Conservation (phyloP, 345 rosid species). For the Acer campestre region DNA sequence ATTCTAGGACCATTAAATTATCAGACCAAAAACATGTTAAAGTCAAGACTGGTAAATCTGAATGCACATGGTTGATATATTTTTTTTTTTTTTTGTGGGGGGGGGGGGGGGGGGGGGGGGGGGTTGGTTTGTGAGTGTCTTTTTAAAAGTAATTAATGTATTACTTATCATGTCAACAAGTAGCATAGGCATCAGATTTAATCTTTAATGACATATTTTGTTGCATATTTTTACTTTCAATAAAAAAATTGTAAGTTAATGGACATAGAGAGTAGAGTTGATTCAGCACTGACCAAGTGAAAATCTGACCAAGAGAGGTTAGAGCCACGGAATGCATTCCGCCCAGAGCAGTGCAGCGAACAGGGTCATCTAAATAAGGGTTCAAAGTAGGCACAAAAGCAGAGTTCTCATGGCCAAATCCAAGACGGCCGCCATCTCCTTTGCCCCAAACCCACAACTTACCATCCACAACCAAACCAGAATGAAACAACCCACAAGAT, state of each 20-base stretch:
- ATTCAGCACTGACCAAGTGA: slow-evolving; percentile 65
- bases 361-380: slow-evolving; percentile 57
- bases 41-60: neutral
- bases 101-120: too few relatives aligned
- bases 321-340: slow-evolving; percentile 88
- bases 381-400: slow-evolving; percentile 69
- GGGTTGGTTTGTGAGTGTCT: neutral
- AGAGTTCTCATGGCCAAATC: slow-evolving; percentile 81
- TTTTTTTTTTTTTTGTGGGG: too few relatives aligned
- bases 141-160: neutral
- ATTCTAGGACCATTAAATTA: slow-evolving; percentile 27
- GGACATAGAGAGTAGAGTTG: neutral
- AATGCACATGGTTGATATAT: neutral
- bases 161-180: neutral
- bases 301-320: slow-evolving; percentile 63
- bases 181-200: neutral
- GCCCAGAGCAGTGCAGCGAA: slow-evolving; percentile 65
- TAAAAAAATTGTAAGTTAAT: neutral
- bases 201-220: neutral
- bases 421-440: slow-evolving; percentile 94
- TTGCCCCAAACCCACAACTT: slow-evolving; percentile 88
- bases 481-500: slow-evolving; percentile 84
- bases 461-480: slow-evolving; percentile 63
- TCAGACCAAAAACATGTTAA: slow-evolving; percentile 1
- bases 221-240: neutral